These are phyloP conservation scores for Aeminium ludgeri DNA, from an alignment of 495 filamentous ascomycete genomes.

Conservation along the genomic window DNA sequence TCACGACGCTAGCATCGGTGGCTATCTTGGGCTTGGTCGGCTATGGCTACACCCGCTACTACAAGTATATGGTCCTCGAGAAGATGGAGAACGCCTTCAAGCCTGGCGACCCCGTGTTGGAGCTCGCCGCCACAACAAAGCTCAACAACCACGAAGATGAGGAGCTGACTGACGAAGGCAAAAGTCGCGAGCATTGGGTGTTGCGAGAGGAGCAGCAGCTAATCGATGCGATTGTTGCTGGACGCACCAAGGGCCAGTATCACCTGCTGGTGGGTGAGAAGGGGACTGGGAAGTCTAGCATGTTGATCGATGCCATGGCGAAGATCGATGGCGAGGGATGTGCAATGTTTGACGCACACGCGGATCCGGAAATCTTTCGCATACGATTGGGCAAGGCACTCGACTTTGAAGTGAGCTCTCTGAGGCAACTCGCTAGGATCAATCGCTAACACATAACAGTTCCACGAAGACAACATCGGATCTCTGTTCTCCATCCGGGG, in stretches of 20 bases:
- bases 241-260: slow-evolving; percentile 57
- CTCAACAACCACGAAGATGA: background rate
- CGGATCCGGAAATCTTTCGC: slow-evolving; percentile 87
- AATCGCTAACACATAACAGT: slow-evolving; percentile 20
- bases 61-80: slow-evolving; percentile 71
- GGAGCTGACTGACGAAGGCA: slow-evolving; percentile 26
- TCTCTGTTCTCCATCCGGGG: slow-evolving; percentile 87
- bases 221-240: slow-evolving; percentile 64
- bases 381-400: slow-evolving; percentile 80
- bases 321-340: slow-evolving; percentile 73
- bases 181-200: slow-evolving; percentile 58
- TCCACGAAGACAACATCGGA: slow-evolving; percentile 82
- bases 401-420: slow-evolving; percentile 49
- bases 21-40: slow-evolving; percentile 66
- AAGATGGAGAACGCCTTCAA: slow-evolving; percentile 93
- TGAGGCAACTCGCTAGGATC: too few species aligned
- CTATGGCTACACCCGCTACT: slow-evolving; percentile 69
- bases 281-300: slow-evolving; percentile 87
- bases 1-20: slow-evolving; percentile 77
- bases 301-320: slow-evolving; percentile 87
- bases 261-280: slow-evolving; percentile 91
- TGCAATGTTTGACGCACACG: slow-evolving; percentile 90
- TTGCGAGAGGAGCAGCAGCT: slow-evolving; percentile 58
- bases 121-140: slow-evolving; percentile 59
- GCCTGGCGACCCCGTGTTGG: slow-evolving; percentile 80